These are phyloP conservation scores for Neofusicoccum parvum DNA, from an alignment of 2,329 filamentous ascomycete species.

Conservation along the genomic window DNA sequence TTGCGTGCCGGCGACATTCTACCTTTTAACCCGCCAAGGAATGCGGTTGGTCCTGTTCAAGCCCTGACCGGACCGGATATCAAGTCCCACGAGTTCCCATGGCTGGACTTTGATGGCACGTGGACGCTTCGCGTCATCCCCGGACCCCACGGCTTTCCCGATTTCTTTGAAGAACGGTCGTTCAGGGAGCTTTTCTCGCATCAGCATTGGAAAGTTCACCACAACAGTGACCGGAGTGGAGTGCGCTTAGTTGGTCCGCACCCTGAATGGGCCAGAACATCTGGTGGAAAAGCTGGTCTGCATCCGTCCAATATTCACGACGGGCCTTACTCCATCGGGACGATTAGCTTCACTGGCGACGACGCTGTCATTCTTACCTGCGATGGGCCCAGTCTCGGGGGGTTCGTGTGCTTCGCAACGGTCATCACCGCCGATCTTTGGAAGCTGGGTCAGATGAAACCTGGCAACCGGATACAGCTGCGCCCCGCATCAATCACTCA, in stretches of 20 bases:
- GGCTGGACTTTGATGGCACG: neutral
- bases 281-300: neutral
- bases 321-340: neutral
- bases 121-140: neutral
- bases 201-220: neutral
- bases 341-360: conserved; percentile 1
- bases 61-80: neutral
- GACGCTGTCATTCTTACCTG: conserved; percentile 3
- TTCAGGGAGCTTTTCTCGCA: neutral
- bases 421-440: neutral
- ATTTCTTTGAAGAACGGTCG: neutral
- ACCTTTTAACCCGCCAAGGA: neutral
- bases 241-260: neutral
- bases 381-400: neutral
- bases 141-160: neutral
- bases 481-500: neutral
- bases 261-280: neutral
- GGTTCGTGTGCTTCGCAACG: neutral
- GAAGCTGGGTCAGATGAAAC: neutral
- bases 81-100: neutral
- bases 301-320: conserved; percentile 1
- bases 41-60: neutral
- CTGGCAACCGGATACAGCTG: neutral
- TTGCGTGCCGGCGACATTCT: neutral
- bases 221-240: neutral